Conservation (phyloP, 306 rosid genomes). For the Cyclanthera cordifolia region DNA sequence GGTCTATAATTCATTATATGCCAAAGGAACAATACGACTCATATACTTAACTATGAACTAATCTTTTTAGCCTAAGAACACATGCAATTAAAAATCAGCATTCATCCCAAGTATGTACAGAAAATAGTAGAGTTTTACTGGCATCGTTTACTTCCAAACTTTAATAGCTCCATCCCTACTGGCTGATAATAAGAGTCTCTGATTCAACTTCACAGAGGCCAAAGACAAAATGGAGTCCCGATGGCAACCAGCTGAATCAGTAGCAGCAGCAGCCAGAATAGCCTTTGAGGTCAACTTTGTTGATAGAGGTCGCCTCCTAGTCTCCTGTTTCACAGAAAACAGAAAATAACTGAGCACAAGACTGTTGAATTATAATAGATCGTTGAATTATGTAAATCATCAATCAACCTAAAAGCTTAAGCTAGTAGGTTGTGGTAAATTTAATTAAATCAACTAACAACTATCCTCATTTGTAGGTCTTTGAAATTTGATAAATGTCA, state of each 20-base stretch:
- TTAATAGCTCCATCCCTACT: slow-evolving; percentile 93
- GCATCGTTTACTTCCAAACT: slow-evolving; percentile 70
- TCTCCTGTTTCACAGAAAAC: slow-evolving; percentile 49
- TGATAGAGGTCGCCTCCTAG: slow-evolving; percentile 59
- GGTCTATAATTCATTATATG: not conserved
- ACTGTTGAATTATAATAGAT: too few species aligned
- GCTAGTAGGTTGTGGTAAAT: too few species aligned
- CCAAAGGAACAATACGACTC: not conserved
- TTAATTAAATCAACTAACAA: too few species aligned
- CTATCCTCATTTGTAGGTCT: too few species aligned
- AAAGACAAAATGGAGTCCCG: slow-evolving; percentile 67
- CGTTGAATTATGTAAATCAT: too few species aligned
- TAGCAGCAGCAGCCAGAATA: slow-evolving; percentile 77
- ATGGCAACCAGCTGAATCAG: slow-evolving; percentile 88
- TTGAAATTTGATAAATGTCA: too few species aligned
- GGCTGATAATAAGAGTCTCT: slow-evolving; percentile 71
- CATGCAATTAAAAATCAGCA: slow-evolving; percentile 18
- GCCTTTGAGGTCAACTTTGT: slow-evolving; percentile 64
- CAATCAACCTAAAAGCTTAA: too few species aligned
- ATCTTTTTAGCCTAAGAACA: not conserved
- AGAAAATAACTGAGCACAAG: slow-evolving; percentile 12
- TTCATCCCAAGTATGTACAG: slow-evolving; percentile 42
- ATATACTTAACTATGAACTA: not conserved
- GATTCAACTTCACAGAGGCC: slow-evolving; percentile 90
- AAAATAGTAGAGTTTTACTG: slow-evolving; percentile 5